Evolutionary conservation across 208 protist species (phyloP).

Genomic region (Blechomonas ayalai): DNA sequence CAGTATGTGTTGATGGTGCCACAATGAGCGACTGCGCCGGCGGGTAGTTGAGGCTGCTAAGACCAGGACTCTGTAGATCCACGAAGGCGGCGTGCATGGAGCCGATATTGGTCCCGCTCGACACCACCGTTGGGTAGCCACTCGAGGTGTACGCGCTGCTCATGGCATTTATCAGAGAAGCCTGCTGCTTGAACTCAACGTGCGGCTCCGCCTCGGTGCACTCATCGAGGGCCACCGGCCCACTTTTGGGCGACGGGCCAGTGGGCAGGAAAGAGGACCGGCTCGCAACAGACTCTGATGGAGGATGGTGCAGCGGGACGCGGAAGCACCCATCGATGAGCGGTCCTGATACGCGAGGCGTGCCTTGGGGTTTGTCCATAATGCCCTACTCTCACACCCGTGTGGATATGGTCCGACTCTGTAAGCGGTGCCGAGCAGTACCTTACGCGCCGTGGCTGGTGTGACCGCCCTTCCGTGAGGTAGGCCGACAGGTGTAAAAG

Average conservation of each 20-base stretch:
- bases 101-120: slow-evolving; percentile 17
- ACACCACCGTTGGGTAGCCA: slow-evolving; percentile 58
- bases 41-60: slow-evolving; percentile 59
- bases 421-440: no score
- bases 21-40: slow-evolving; percentile 51
- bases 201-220: slow-evolving; percentile 19
- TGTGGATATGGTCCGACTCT: no score
- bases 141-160: slow-evolving; percentile 65
- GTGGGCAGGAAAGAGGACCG: not conserved
- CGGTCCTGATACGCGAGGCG: slow-evolving; percentile 21
- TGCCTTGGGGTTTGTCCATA: slow-evolving; percentile 2
- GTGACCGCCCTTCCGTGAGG: no score
- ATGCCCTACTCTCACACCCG: no score
- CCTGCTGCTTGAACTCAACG: slow-evolving; percentile 33
- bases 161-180: slow-evolving; percentile 59
- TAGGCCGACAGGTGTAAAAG: no score
- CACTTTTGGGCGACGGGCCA: slow-evolving; percentile 3
- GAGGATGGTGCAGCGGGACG: slow-evolving; percentile 20
- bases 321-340: slow-evolving; percentile 30
- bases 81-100: slow-evolving; percentile 65
- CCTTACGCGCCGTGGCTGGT: no score
- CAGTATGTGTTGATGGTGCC: slow-evolving; percentile 6
- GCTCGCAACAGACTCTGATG: slow-evolving; percentile 6
- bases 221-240: slow-evolving; percentile 6
- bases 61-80: slow-evolving; percentile 42